Base-by-base conservation (phyloP, 2,329 filamentous ascomycete genomes). In the Xylariales sp. region DNA sequence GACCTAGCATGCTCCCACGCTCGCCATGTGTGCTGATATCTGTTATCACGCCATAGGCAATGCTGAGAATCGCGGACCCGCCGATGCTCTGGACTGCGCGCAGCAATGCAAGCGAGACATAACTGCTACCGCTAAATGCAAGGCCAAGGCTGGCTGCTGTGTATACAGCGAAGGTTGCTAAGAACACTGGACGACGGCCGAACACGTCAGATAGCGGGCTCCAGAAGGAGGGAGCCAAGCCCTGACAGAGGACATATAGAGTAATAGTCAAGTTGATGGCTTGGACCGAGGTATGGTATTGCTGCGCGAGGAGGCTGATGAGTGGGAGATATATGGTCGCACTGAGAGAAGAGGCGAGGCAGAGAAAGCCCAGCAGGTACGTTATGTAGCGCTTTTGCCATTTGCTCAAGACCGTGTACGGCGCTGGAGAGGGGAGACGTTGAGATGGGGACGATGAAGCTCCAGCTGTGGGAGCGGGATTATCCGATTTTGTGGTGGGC, bases 91-190 rank as follows among this genome's bases (percentile, higher is more conserved):
- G 45, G 4, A 50, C 11, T 1, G 39, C 47, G 4, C 48, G 42
- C n/a, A 49, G 29, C 3, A 42, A 2, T 4, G 46, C 28, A 8
- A 50, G 38, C 3, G 39, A 42, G 3, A 28, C 38, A 35, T 50
- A 50, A 32, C 21, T 42, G 8, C 18, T 7, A 10, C 15, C 18
- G 22, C 35, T 39, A 2, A 33, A n/a, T 16, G 40, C 70, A 1
- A 67, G 55, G 2, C 75, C 75, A 2, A 76, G 56, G 66, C 74
- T 71, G 1, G 67, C 73, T 0, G 69, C 61, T 0, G 67, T 68
- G 62, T 72, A 75, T 3, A 76, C 50, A 3, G 51, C 63, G 1
- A 64, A 64, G 1, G 61, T 66, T 1, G 58, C 56, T 0, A 69
- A 29, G 1, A 64, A 62, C 38, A 72, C 69, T 0, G 67, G 61